A percentile compares a stretch with the other conserved stretches of the same genome.
These are phyloP conservation scores for Eutypella sp. DNA, from an alignment of 2,329 filamentous ascomycete genomes.

Conservation along the genomic window DNA sequence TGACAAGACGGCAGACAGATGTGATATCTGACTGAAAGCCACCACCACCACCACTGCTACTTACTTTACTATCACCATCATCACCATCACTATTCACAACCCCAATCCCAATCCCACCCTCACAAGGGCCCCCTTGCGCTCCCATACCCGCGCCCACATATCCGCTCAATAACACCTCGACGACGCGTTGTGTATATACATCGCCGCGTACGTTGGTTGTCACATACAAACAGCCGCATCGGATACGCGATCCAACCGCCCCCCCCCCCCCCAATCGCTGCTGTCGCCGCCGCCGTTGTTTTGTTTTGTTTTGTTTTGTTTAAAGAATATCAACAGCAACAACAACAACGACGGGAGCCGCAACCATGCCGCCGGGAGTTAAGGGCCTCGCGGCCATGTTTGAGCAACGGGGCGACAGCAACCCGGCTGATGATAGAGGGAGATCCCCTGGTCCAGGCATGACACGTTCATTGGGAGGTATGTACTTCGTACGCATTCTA, in stretches of 20 bases:
- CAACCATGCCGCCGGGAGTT: conserved; percentile 57
- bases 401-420: conserved; percentile 64
- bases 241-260: not conserved
- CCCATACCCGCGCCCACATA: too few species aligned
- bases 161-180: too few species aligned
- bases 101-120: too few species aligned
- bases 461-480: conserved; percentile 37
- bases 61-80: not conserved
- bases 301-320: conserved; percentile 9
- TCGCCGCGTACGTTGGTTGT: too few species aligned
- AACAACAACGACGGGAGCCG: conserved; percentile 20
- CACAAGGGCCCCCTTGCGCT: too few species aligned
- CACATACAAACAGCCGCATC: too few species aligned
- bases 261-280: not conserved
- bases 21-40: conserved; percentile 12
- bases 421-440: conserved; percentile 60
- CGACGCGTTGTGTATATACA: too few species aligned
- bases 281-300: conserved; percentile 21
- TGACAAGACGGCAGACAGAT: conserved; percentile 17
- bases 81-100: too few species aligned
- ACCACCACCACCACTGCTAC: not conserved
- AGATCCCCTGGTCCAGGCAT: conserved; percentile 57
- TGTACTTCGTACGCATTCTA: conserved; percentile 3
- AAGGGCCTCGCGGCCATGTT: conserved; percentile 77
- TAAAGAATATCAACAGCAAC: conserved; percentile 5